Conservation (phyloP, 2,329 filamentous ascomycete genomes). For the Sphaerulina populicola region DNA sequence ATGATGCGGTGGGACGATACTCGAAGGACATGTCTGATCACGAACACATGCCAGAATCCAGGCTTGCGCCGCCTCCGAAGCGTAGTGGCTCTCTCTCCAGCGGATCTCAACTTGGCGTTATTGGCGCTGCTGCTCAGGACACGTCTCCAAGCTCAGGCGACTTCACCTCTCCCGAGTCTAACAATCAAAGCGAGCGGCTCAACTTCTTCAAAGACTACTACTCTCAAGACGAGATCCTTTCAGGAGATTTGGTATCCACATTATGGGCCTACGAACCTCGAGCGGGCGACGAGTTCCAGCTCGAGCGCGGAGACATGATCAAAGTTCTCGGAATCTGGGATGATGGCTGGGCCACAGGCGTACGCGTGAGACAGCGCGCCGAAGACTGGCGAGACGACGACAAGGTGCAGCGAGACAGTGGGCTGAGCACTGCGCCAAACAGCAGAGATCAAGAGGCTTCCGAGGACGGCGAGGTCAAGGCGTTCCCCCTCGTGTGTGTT, state of each 20-base stretch:
- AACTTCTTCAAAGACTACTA: constrained; percentile 99
- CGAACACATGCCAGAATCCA: constrained; percentile 50
- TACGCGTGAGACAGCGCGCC: constrained; percentile 70
- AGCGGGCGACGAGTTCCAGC: constrained; percentile 81
- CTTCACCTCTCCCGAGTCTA: constrained; percentile 79
- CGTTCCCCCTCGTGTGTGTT: constrained; percentile 92
- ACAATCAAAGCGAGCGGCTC: constrained; percentile 89
- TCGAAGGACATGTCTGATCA: constrained; percentile 54
- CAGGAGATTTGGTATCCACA: constrained; percentile 79
- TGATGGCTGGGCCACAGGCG: constrained; percentile 94
- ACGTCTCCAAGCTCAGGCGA: constrained; percentile 69
- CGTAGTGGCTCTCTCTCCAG: constrained; percentile 86
- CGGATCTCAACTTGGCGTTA: constrained; percentile 54
- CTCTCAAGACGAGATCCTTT: constrained; percentile 89
- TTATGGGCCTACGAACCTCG: constrained; percentile 96
- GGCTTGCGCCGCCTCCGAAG: constrained; percentile 51
- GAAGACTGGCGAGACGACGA: constrained; percentile 70
- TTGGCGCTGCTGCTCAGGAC: constrained; percentile 47
- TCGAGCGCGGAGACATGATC: constrained; percentile 94
- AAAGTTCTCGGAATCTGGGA: constrained; percentile 99
- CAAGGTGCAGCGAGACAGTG: constrained; percentile 79
- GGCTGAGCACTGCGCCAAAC: constrained; percentile 67
- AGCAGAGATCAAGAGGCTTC: constrained; percentile 13
- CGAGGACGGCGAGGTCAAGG: constrained; percentile 73
- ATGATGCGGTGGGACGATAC: constrained; percentile 28